Base-by-base conservation (phyloP, 768 basidiomycete genomes). In the Lactifluus hygrophoroides region DNA sequence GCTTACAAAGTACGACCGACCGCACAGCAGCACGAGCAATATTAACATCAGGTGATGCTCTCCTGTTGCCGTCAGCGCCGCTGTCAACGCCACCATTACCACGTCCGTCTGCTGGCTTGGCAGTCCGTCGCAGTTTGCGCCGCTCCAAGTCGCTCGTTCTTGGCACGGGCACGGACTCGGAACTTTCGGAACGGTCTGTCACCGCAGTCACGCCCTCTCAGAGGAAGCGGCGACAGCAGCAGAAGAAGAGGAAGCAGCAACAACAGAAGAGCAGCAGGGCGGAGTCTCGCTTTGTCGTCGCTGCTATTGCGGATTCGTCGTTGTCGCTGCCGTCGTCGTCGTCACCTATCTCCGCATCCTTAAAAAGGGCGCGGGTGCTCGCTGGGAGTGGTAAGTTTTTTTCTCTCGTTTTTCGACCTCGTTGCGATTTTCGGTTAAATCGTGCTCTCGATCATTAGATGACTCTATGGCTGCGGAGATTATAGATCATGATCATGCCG, bases 391-490 rank as follows among this genome's bases (percentile, higher is more conserved):
- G 74, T 74, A 54, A 61, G 73, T 69, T n/a, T n/a, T n/a, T n/a
- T n/a, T n/a, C n/a, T n/a, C n/a, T n/a, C 27, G 27, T 14, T 37
- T 17, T 21, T 7, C 25, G 40, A 17, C 16, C 37, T 17, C n/a
- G n/a, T 37, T 49, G 34, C n/a, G n/a, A 25, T 56, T 27, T 49
- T 49, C 16, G 10, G 32, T 32, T 60, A 14, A 30, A 45, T 13
- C 44, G 27, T 38, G 44, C 14, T 19, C 25, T 9, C 21, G 37
- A 50, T 49, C 42, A n/a, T 45, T n/a, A 80, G 80, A 81, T 56
- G 80, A 81, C 58, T 80, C 80, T 0, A 77, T 80, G 61, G 73
- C 75, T 67, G 63, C 72, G 9, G 67, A 63, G 10, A 28, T 47
- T 61, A 0, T 60, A 60, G 35, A 66, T 28, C 25, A n/a, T 17